These are phyloP conservation scores for Aureobasidium musti DNA, from an alignment of 2,329 filamentous ascomycete genomes.

Conservation along the genomic window DNA sequence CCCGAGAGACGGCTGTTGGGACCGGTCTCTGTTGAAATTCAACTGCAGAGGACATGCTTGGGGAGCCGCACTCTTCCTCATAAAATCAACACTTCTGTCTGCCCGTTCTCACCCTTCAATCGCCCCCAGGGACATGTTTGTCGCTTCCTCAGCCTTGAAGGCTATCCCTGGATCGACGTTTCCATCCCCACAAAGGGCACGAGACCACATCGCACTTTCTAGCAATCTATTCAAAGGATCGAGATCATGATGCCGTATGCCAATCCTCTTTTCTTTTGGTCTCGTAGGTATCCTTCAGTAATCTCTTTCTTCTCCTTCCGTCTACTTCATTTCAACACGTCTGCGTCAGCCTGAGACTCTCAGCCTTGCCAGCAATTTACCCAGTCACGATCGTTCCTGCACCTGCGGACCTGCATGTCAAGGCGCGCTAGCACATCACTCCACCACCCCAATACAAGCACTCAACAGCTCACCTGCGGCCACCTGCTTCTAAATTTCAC, in stretches of 20 bases:
- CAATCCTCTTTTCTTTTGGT: conserved; percentile 17
- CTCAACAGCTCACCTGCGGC: conserved; percentile 11
- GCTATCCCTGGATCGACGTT: conserved; percentile 14
- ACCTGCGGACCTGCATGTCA: conserved; percentile 14
- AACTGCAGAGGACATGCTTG: neutral
- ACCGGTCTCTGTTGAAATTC: neutral
- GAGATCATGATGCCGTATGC: conserved; percentile 19
- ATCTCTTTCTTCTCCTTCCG: neutral
- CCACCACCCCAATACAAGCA: conserved; percentile 14
- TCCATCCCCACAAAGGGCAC: conserved; percentile 19
- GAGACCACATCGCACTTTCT: conserved; percentile 16
- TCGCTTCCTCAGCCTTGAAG: neutral
- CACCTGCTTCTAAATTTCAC: neutral
- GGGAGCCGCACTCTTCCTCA: neutral
- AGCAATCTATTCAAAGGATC: conserved; percentile 11
- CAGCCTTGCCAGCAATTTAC: neutral
- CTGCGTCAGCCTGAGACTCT: neutral
- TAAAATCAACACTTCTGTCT: neutral
- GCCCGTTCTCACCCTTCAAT: neutral
- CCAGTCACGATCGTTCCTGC: neutral
- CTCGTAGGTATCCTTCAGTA: conserved; percentile 10
- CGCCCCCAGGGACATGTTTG: neutral
- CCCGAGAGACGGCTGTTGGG: neutral
- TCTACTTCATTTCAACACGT: neutral
- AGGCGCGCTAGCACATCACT: neutral